Evolutionary conservation across 2,329 filamentous ascomycete genomes (phyloP).

Genomic region (Paecilomyces formosus): DNA sequence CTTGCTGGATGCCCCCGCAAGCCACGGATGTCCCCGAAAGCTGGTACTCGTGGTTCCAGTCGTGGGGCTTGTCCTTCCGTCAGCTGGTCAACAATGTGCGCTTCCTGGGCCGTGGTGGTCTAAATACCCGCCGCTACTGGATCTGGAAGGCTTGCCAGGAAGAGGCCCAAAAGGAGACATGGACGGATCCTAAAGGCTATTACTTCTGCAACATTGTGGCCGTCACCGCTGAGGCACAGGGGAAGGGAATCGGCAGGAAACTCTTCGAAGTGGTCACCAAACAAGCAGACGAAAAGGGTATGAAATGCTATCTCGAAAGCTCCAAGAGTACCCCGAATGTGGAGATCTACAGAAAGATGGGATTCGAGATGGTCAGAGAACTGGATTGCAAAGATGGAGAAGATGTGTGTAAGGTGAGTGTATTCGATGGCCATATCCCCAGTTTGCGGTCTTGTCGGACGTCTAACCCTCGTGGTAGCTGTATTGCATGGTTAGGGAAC

Average conservation of each 20-base stretch:
- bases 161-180: conserved; percentile 53
- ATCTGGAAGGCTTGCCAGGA: conserved; percentile 65
- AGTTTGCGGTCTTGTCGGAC: no score
- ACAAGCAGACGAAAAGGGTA: conserved; percentile 56
- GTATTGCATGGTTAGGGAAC: conserved; percentile 9
- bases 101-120: conserved; percentile 58
- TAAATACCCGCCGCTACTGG: conserved; percentile 60
- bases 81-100: conserved; percentile 61
- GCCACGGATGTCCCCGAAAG: conserved; percentile 40
- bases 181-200: conserved; percentile 60
- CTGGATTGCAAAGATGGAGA: conserved; percentile 61
- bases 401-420: conserved; percentile 43
- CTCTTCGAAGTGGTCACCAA: conserved; percentile 58
- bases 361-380: conserved; percentile 57
- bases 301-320: conserved; percentile 64
- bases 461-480: conserved; percentile 1
- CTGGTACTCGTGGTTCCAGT: conserved; percentile 57
- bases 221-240: conserved; percentile 58
- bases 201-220: conserved; percentile 73
- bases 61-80: conserved; percentile 58
- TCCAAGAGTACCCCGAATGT: conserved; percentile 62
- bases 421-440: no score
- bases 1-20: conserved; percentile 63
- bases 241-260: conserved; percentile 57
- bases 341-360: conserved; percentile 62